Conservation (phyloP, 106 monocot species). For the Dendrobium catenatum region DNA sequence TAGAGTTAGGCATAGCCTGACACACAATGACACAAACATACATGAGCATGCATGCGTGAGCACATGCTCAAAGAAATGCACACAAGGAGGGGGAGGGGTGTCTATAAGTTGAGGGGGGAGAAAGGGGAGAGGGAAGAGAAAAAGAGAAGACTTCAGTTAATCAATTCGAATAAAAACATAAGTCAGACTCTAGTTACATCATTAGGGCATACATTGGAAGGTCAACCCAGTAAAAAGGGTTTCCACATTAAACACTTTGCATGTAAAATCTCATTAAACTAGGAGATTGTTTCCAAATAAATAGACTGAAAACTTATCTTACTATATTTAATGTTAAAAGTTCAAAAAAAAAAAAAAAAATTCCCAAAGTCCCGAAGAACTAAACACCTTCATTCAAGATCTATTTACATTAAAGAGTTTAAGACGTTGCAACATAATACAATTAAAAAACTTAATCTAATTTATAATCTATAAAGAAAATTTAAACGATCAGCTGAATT, state of each 20-base stretch:
- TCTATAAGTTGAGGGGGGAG: too few species aligned
- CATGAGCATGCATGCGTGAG: too few species aligned
- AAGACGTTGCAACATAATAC: neutral
- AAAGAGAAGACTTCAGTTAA: too few species aligned
- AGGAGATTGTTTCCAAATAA: neutral
- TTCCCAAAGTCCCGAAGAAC: neutral
- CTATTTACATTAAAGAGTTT: neutral
- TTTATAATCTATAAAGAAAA: neutral
- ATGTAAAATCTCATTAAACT: neutral
- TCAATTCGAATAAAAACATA: too few species aligned
- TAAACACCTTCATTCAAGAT: slow-evolving; percentile 2
- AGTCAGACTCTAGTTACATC: neutral
- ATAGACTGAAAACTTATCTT: neutral
- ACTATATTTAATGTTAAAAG: neutral
- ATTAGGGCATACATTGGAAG: neutral
- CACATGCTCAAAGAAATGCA: too few species aligned
- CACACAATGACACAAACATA: too few species aligned
- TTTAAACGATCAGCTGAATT: neutral
- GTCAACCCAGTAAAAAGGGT: neutral
- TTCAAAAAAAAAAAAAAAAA: neutral
- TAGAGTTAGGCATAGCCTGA: too few species aligned
- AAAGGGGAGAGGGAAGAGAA: too few species aligned
- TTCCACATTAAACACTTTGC: neutral
- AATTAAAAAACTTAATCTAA: neutral
- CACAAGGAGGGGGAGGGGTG: too few species aligned